Percentiles rank a stretch among this genome's conserved stretches.
Conservation (phyloP, 495 filamentous ascomycete species). For the Xylaria curta region DNA sequence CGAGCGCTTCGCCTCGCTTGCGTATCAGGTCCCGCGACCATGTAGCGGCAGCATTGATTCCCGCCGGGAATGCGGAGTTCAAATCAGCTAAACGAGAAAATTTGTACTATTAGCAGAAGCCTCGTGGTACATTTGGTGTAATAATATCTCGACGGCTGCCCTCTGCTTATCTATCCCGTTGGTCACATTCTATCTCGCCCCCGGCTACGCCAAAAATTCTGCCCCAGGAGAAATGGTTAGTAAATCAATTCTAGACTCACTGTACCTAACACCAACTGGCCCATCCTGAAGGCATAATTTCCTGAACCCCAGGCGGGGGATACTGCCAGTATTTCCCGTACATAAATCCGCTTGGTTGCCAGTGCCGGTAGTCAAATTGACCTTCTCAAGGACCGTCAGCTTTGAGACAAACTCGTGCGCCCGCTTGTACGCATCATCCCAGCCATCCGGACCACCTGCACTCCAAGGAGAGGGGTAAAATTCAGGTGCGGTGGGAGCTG, state of each 20-base stretch:
- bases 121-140: neutral
- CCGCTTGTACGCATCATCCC: conserved; percentile 80
- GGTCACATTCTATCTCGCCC: neutral
- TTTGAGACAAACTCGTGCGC: conserved; percentile 72
- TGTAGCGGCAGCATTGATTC: conserved; percentile 76
- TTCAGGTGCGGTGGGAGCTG: conserved; percentile 51
- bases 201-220: neutral
- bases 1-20: conserved; percentile 62
- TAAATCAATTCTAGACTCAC: conserved; percentile 29
- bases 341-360: conserved; percentile 77
- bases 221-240: neutral
- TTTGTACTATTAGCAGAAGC: conserved; percentile 13
- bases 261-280: conserved; percentile 54
- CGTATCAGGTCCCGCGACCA: conserved; percentile 71
- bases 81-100: conserved; percentile 50
- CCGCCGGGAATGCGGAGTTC: conserved; percentile 74
- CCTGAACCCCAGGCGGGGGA: conserved; percentile 53
- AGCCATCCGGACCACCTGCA: conserved; percentile 65
- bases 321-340: conserved; percentile 73
- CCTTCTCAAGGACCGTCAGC: conserved; percentile 85
- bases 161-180: neutral
- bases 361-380: conserved; percentile 74
- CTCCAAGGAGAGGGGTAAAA: conserved; percentile 80
- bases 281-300: conserved; percentile 58
- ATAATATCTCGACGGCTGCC: neutral